Conservation (phyloP, 768 basidiomycete genomes). For the Leccinum broughii region DNA sequence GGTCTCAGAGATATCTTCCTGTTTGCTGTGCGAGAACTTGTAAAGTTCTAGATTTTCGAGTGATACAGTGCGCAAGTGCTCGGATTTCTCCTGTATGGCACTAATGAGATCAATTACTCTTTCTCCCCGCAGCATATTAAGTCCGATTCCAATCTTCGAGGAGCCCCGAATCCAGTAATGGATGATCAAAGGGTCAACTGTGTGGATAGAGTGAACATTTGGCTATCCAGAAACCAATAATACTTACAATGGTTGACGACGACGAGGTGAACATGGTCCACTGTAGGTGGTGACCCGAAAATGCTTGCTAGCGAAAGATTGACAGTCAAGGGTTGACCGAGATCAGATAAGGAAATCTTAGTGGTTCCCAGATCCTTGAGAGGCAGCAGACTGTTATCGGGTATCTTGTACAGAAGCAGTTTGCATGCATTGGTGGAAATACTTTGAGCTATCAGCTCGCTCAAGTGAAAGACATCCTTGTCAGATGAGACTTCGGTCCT, state of each 20-base stretch:
- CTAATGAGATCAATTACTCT: neutral
- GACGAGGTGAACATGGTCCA: neutral
- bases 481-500: too few species aligned
- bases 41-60: neutral
- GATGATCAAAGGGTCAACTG: neutral
- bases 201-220: neutral
- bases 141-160: neutral
- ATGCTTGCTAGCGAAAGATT: neutral
- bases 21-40: neutral
- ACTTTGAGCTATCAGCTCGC: too few species aligned
- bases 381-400: neutral
- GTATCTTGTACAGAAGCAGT: neutral
- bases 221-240: neutral
- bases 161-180: neutral
- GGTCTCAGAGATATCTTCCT: neutral
- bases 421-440: too few species aligned
- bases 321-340: neutral
- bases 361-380: neutral
- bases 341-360: neutral
- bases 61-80: neutral
- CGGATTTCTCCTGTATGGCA: neutral
- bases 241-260: neutral
- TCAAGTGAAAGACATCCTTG: too few species aligned
- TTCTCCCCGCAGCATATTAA: neutral
- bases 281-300: neutral